These are phyloP conservation scores for Phytophthora brassicae DNA, from an alignment of 352 stramenopile species.

Conservation along the genomic window DNA sequence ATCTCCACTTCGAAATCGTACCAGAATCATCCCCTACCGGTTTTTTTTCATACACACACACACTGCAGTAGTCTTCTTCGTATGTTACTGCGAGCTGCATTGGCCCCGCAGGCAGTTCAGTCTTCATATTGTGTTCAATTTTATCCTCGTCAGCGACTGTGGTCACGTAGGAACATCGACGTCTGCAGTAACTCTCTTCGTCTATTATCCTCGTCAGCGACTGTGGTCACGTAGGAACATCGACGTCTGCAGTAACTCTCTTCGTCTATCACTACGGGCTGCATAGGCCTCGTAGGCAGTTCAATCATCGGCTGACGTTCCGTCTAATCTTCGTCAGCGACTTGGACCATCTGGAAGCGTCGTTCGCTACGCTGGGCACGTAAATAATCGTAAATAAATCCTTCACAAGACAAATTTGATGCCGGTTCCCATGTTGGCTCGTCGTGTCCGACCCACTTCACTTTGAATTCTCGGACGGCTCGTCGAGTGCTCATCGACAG, in stretches of 20 bases:
- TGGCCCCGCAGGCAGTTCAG: no score
- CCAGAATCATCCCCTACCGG: no score
- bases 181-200: no score
- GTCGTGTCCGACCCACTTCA: constrained; percentile 8
- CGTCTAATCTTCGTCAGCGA: constrained; percentile 9
- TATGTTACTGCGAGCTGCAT: no score
- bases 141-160: background rate
- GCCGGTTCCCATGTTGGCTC: constrained; percentile 6
- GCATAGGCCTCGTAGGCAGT: background rate
- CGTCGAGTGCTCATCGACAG: constrained; percentile 3
- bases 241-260: background rate
- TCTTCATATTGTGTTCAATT: no score
- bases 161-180: background rate
- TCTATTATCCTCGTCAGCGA: no score
- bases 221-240: no score
- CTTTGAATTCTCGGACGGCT: background rate
- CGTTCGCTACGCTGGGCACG: background rate
- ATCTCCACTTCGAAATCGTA: no score
- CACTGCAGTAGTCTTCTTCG: no score
- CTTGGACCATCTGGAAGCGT: constrained; percentile 4
- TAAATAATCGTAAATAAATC: constrained; percentile 7
- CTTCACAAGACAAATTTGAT: background rate
- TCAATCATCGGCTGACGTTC: background rate
- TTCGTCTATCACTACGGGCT: background rate
- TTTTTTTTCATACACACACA: no score